Evolutionary conservation across 2,329 filamentous ascomycete genomes (phyloP), one percentile per base, ranked within the genome.

Genomic region (Botrytis fragariae): DNA sequence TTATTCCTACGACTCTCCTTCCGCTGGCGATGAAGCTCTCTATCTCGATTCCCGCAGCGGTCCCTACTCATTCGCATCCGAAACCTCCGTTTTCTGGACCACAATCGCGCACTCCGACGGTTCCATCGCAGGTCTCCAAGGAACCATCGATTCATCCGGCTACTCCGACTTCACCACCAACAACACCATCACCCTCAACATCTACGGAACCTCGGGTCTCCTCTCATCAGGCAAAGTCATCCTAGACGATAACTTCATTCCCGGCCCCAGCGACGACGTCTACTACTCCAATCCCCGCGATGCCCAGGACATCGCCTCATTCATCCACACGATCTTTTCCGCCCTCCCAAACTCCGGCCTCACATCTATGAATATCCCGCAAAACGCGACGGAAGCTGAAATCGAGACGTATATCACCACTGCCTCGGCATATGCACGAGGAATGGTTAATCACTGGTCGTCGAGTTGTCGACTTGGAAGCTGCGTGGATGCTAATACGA

Each of bases 141-240:
- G 86, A 10, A 88, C 86, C 0, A 85, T 88, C 72, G 85, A 85
- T 79, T 84, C 84, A 0, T 80, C 84, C 0, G 87, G 87, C 4
- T 83, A 81, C 59, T 78, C 79, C 1, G 84, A 81, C 14, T 85
- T 79, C 76, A 83, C 74, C 1, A 77, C 78, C 48, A 82, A 82
- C 69, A 82, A 85, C 73, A 87, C 85, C 74, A 85, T 89, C 69
- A 88, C 86, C 0, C 81, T 89, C 32, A 89, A 89, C 78, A 79
- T 89, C 7, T 89, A 89, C 80, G 87, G 87, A 14, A 89, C 87
- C 0, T 88, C 86, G 0, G 87, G 87, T 1, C 81, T 88, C 35
- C 82, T 83, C 9, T 88, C 87, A 3, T 79, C 82, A 0, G 86
- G 86, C 1, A 81, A 82, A 7, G 86, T 87, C 5, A 77, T 82